Conservation (phyloP, 768 basidiomycete species). For the Tylopilus cervinicoccineus region DNA sequence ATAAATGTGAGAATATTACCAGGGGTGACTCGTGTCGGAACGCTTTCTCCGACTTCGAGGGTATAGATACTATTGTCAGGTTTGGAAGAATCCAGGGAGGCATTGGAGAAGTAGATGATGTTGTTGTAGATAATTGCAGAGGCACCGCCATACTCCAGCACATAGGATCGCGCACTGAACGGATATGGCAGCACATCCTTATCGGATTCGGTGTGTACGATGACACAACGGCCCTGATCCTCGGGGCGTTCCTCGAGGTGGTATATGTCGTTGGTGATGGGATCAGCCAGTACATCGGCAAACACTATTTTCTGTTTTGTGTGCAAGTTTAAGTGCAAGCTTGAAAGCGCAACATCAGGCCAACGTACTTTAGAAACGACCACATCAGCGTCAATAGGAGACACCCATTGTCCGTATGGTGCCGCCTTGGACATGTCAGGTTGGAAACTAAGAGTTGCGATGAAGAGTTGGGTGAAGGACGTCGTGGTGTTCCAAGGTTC, state of each 20-base stretch:
- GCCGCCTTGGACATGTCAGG: slow-evolving; percentile 24
- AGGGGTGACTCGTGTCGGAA: slow-evolving; percentile 43
- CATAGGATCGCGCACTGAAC: slow-evolving; percentile 51
- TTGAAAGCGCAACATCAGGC: background rate
- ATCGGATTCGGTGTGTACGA: slow-evolving; percentile 46
- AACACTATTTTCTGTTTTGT: slow-evolving; percentile 25
- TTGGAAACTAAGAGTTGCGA: background rate
- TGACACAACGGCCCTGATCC: slow-evolving; percentile 40
- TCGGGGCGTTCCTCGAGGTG: slow-evolving; percentile 54
- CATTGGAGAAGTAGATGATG: slow-evolving; percentile 55
- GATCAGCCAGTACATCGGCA: slow-evolving; percentile 52
- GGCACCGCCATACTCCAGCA: slow-evolving; percentile 71
- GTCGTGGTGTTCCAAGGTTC: background rate
- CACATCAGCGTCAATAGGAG: slow-evolving; percentile 48
- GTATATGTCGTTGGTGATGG: slow-evolving; percentile 41
- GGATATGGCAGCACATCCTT: slow-evolving; percentile 47
- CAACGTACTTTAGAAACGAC: slow-evolving; percentile 40
- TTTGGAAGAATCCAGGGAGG: slow-evolving; percentile 18
- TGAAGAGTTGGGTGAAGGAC: background rate
- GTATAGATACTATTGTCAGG: slow-evolving; percentile 46
- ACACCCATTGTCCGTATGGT: slow-evolving; percentile 59
- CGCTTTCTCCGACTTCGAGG: slow-evolving; percentile 24
- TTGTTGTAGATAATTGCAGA: slow-evolving; percentile 47
- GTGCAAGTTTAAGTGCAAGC: too few relatives aligned
- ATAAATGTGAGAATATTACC: slow-evolving; percentile 35